A percentile compares a stretch with the other conserved stretches of the same genome.
These are phyloP conservation scores for Arthrobotrys sinensis DNA, from an alignment of 2,329 filamentous ascomycete genomes.

Conservation along the genomic window DNA sequence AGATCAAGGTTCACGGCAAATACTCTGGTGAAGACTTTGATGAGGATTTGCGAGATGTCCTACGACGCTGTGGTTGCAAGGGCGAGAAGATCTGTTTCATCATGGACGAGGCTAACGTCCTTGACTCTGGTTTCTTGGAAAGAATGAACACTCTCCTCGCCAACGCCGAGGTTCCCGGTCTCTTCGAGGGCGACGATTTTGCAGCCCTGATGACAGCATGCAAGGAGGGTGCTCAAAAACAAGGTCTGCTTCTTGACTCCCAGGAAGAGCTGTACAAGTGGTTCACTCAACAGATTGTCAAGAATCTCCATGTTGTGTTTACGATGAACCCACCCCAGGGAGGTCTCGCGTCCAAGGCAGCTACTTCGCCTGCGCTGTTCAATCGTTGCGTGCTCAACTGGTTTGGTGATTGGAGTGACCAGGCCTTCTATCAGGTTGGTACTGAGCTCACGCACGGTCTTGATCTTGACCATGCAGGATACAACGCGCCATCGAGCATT, in stretches of 20 bases:
- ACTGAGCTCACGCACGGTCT: slow-evolving; percentile 96
- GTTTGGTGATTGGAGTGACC: slow-evolving; percentile 99
- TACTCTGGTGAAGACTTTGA: slow-evolving; percentile 99
- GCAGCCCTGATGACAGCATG: slow-evolving; percentile 99
- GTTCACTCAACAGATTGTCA: slow-evolving; percentile 99
- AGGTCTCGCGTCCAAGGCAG: slow-evolving; percentile 93
- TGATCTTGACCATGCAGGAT: slow-evolving; percentile 90
- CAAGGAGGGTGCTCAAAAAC: slow-evolving; percentile 96
- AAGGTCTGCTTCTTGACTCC: slow-evolving; percentile 94
- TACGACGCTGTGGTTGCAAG: slow-evolving; percentile 94
- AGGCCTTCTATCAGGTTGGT: slow-evolving; percentile 97
- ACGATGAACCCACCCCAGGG: slow-evolving; percentile 99
- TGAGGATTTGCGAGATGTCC: slow-evolving; percentile 93
- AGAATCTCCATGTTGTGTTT: slow-evolving; percentile 98
- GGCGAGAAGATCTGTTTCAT: slow-evolving; percentile 99
- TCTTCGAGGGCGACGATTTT: slow-evolving; percentile 99
- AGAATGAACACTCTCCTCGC: slow-evolving; percentile 99
- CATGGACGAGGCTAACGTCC: slow-evolving; percentile 99
- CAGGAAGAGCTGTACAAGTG: slow-evolving; percentile 99
- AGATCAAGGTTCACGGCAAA: slow-evolving; percentile 99
- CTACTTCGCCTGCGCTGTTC: slow-evolving; percentile 97
- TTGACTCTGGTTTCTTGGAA: slow-evolving; percentile 98
- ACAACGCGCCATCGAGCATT: slow-evolving; percentile 88
- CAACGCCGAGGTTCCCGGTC: slow-evolving; percentile 98
- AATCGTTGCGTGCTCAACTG: slow-evolving; percentile 99